Evolutionary conservation across 2,329 filamentous ascomycete species (phyloP), one percentile per base, ranked within the genome.

Genomic region (Aspergillus carbonarius): DNA sequence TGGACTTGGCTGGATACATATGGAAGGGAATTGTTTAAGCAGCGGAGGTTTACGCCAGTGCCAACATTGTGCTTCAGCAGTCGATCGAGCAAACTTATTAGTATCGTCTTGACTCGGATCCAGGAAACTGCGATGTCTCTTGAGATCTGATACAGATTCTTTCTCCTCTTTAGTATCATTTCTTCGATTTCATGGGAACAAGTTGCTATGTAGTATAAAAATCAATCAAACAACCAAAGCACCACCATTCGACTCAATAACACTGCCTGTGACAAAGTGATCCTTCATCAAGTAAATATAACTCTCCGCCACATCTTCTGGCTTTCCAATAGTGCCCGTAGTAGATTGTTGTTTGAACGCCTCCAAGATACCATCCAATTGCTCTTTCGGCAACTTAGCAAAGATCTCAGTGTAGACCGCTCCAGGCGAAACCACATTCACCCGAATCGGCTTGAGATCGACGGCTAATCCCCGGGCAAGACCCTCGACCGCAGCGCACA

Each of bases 201-300:
- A n/a, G n/a, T n/a, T n/a, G n/a, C n/a, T n/a, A n/a, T n/a, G n/a
- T n/a, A n/a, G n/a, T n/a, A n/a, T n/a, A 27, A 27, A 27, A 27
- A 27, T 27, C 4, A 27, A 27, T 27, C 25, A 27, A 27, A 27
- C 25, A 7, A 27, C 4, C 25, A 27, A 27, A 27, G 25, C 25
- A 27, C 64, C 68, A 32, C 76, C 76, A 64, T 78, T 73, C n/a
- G 69, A 67, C 5, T 64, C 63, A 7, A 76, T 62, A 32, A 68
- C 54, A 17, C 63, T 65, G 0, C 78, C 78, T 1, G 73, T 78
- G 13, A 71, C 68, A 63, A 74, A 77, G 25, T 61, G 54, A 66
- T 80, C 77, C 60, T 72, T 74, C 78, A 81, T 80, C 8, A 75
- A 49, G 63, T 76, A 80, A 2, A 75, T 65, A 70, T 80, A 80